Base-by-base conservation (phyloP, 129 eudicot genomes). In the Dittrichia graveolens region DNA sequence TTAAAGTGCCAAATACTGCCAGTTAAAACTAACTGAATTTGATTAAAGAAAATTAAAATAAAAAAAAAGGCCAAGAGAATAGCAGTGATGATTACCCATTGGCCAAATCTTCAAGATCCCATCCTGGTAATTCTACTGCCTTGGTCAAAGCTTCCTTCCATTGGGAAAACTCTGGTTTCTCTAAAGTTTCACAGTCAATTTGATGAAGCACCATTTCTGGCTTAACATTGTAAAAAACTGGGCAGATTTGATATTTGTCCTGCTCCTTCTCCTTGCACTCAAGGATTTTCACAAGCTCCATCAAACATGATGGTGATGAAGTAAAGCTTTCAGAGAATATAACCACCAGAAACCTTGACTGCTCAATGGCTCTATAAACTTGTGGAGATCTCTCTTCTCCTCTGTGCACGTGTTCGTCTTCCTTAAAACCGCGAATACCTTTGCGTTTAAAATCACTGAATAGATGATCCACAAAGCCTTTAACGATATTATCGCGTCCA, bases 311-410 rank as follows among this genome's bases (percentile, higher is more conserved):
- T 3, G 71, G 41, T 6, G 83, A 73, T 4, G 83, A 72, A 50
- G 59, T 44, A n/a, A 52, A 82, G 76, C 65, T 61, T 35, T 74
- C 64, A 10, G 83, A 78, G 55, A 83, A 79, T 10, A 83, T 65
- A n/a, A 83, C 60, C 42, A 83, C 45, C 24, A 80, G 61, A 55
- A 74, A 74, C 69, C 78, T 55, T 55, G 86, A 83, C 59, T 74
- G 50, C 44, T 78, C 73, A 24, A 83, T 69, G 60, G 86, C 83
- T 56, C 48, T 63, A 16, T 68, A 73, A 3, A 83, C 42, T 69
- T 78, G 80, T 53, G 45, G 31, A 46, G 52, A 61, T 46, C 75
- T 69, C 12, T 74, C 61, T 64, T 78, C 83, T 24, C 86, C 83
- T 61, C 19, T 78, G 3, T 13, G 67, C 15, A 83, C 31, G 43